These are phyloP conservation scores for Globisporangium splendens DNA, from an alignment of 352 stramenopile species.

Conservation along the genomic window DNA sequence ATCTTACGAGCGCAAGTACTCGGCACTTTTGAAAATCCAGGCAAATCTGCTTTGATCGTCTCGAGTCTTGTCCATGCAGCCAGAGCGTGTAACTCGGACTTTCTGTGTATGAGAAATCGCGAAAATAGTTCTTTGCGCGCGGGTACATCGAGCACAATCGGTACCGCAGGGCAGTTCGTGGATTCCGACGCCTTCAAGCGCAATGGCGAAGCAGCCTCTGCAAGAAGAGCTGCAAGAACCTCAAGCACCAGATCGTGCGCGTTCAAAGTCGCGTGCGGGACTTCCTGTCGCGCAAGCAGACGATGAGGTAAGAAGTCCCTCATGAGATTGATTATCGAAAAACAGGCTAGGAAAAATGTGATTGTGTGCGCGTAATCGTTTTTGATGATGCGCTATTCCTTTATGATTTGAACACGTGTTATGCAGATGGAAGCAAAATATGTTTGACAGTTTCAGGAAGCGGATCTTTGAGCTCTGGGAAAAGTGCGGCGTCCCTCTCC, in stretches of 20 bases:
- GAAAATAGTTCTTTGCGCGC: conserved; percentile 35
- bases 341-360: no score
- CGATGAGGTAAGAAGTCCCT: conserved; percentile 32
- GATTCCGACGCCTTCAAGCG: conserved; percentile 58
- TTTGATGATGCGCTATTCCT: no score
- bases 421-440: conserved; percentile 51
- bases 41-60: conserved; percentile 5
- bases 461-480: conserved; percentile 75
- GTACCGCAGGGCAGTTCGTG: conserved; percentile 40
- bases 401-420: no score
- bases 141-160: conserved; percentile 44
- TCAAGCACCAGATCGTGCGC: conserved; percentile 57
- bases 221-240: conserved; percentile 56
- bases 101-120: not conserved
- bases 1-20: conserved; percentile 24
- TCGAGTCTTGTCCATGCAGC: not conserved
- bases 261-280: conserved; percentile 65
- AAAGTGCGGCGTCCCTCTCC: conserved; percentile 54
- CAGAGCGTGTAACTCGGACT: not conserved
- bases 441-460: conserved; percentile 48
- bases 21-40: conserved; percentile 28
- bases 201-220: conserved; percentile 63
- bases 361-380: not conserved
- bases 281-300: conserved; percentile 51
- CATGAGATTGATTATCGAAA: no score